These are phyloP conservation scores for Inonotus obliquus DNA, from an alignment of 1,284 basidiomycete genomes.

Conservation along the genomic window DNA sequence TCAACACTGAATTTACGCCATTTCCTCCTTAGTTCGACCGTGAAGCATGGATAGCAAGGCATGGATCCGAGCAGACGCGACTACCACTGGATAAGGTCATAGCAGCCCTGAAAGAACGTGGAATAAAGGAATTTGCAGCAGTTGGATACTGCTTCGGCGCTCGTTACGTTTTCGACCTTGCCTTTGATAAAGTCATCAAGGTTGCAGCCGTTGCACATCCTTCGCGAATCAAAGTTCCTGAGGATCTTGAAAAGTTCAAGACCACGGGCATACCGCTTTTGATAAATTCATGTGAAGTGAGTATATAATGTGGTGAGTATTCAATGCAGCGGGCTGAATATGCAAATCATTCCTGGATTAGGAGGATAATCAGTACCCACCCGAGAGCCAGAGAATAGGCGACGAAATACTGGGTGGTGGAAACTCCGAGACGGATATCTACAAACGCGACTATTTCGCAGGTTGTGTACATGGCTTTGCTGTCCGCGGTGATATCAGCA, in stretches of 20 bases:
- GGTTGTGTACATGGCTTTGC: constrained; percentile 63
- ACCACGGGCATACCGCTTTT: constrained; percentile 50
- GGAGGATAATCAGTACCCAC: constrained; percentile 46
- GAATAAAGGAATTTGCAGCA: constrained; percentile 54
- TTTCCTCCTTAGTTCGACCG: constrained; percentile 36
- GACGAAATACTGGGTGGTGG: constrained; percentile 53
- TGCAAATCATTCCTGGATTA: not conserved
- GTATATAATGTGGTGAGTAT: too few relatives aligned
- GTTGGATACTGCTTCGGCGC: constrained; percentile 72
- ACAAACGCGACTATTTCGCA: constrained; percentile 50
- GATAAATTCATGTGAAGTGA: constrained; percentile 53
- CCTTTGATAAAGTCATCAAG: constrained; percentile 53
- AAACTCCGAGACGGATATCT: constrained; percentile 45
- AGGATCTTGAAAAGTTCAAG: constrained; percentile 56
- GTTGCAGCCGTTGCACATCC: constrained; percentile 63
- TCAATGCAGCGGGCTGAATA: not conserved
- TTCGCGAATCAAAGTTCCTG: constrained; percentile 57
- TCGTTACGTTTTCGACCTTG: constrained; percentile 63
- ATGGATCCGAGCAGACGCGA: constrained; percentile 42
- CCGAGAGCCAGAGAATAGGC: constrained; percentile 41
- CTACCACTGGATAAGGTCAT: constrained; percentile 54
- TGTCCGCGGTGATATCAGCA: constrained; percentile 31
- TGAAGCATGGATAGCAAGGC: constrained; percentile 44
- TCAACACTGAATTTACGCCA: constrained; percentile 12
- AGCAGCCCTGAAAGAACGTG: constrained; percentile 48